phyloP scores from a whole-genome alignment of 176 grass and related monocot species.

The Melocanna baccifera region DNA sequence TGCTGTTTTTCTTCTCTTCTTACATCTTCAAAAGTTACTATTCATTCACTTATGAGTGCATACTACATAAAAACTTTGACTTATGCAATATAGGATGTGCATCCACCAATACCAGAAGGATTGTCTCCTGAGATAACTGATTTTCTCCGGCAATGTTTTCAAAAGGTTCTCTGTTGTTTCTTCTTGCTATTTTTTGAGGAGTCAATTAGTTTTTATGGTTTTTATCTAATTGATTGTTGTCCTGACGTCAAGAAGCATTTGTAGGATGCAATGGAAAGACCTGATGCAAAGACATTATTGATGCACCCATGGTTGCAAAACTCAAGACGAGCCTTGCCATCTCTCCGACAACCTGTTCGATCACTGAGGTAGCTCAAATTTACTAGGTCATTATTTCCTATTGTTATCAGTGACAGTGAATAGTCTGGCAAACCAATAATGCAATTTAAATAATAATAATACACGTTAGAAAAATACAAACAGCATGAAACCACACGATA shows the following conservation, averaged over 20 bases:
- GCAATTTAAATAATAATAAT: background rate
- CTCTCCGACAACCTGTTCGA: slow-evolving; percentile 57
- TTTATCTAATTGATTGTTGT: slow-evolving; percentile 18
- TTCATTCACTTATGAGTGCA: background rate
- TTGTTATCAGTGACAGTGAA: slow-evolving; percentile 2
- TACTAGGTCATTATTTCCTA: background rate
- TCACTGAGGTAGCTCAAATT: slow-evolving; percentile 48
- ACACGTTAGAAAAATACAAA: background rate
- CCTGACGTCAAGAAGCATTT: slow-evolving; percentile 42
- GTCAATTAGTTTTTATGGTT: background rate
- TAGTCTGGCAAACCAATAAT: background rate
- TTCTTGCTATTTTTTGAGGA: slow-evolving; percentile 11
- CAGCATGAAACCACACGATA: background rate
- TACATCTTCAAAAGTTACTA: background rate
- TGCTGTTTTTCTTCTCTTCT: slow-evolving; percentile 13
- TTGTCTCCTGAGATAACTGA: slow-evolving; percentile 92
- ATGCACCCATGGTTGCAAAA: slow-evolving; percentile 95
- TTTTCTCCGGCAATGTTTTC: slow-evolving; percentile 97
- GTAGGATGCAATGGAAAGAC: slow-evolving; percentile 94
- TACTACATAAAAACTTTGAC: background rate
- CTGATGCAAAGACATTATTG: slow-evolving; percentile 95
- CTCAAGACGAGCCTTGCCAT: slow-evolving; percentile 74
- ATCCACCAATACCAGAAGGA: slow-evolving; percentile 93
- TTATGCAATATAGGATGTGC: slow-evolving; percentile 70
- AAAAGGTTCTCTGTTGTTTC: slow-evolving; percentile 54